Conservation (phyloP, 768 basidiomycete species). For the Russula lepida region DNA sequence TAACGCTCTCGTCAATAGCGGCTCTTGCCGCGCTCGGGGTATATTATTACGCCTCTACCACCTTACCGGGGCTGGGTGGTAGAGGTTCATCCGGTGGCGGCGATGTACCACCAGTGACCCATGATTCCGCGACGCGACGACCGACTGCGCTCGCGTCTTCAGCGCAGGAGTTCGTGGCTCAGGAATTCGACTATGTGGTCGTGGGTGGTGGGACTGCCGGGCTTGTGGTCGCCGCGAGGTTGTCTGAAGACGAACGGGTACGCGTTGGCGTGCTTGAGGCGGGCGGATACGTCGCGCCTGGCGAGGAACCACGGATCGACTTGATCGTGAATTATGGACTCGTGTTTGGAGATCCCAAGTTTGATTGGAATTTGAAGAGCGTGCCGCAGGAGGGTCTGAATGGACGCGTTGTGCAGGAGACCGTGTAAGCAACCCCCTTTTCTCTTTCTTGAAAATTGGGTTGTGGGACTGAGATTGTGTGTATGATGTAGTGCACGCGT, state of each 20-base stretch:
- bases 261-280: conserved; percentile 27
- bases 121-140: neutral
- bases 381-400: conserved; percentile 16
- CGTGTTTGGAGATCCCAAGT: conserved; percentile 16
- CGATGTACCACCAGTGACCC: no score
- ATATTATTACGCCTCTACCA: neutral
- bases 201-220: conserved; percentile 25
- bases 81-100: no score
- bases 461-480: no score
- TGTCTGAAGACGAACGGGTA: conserved; percentile 21
- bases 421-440: neutral
- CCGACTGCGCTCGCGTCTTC: conserved; percentile 8
- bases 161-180: conserved; percentile 5
- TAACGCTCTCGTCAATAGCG: neutral
- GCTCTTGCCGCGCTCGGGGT: conserved; percentile 1
- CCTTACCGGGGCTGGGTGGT: neutral
- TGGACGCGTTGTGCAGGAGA: conserved; percentile 16
- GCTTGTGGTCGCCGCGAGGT: conserved; percentile 27
- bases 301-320: conserved; percentile 15
- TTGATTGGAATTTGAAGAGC: conserved; percentile 17
- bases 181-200: conserved; percentile 17
- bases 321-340: conserved; percentile 12
- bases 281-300: conserved; percentile 21
- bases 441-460: neutral
- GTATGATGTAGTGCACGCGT: conserved; percentile 8